Evolutionary conservation across 768 basidiomycete species (phyloP), one percentile per base, ranked within the genome.

Genomic region (Nidula microcarpa): DNA sequence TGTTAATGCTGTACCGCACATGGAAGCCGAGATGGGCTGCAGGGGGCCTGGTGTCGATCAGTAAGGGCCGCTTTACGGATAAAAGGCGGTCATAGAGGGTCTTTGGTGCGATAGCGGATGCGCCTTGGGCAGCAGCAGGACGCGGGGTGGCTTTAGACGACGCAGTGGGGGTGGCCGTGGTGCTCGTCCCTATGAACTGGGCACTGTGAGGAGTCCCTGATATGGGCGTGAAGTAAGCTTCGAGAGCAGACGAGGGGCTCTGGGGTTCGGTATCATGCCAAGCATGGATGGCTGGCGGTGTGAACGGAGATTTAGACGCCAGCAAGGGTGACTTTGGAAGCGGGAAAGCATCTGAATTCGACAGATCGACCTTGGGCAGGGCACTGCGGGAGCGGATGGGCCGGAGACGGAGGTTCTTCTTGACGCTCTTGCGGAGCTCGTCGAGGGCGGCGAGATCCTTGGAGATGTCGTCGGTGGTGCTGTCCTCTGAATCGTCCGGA

Each of bases 21-120:
- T 85, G 90, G 52, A 76, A 78, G 2, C 82, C 71, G 35, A 85
- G 74, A 70, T 85, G 91, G 8, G 82, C 74, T 1, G 80, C 74
- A 16, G 85, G 75, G 3, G 89, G 84, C 4, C 94, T 84, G 37
- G 90, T 91, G 68, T 97, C 94, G 64, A 96, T 79, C 54, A 96
- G 70, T 18, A 94, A 73, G 7, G 91, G 89, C 2, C 78, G 80
- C 33, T 65, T 66, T 7, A 68, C 57, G n/a, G 77, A 74, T 45
- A 70, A 65, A 14, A 89, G 75, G 23, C 82, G 79, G 47, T 66
- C 64, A 49, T 74, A 73, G 50, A 85, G 75, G 7, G 73, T 56
- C 32, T 69, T 73, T 11, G 86, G 75, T 17, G 75, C 70, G 57
- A 81, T 67, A 43, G 80, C 34, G 53, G 54, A 48, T 57, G 59